Percentiles rank a stretch among this genome's conserved stretches.
These are phyloP conservation scores for Aethionema arabicum DNA, from an alignment of 345 rosid genomes.

Conservation along the genomic window DNA sequence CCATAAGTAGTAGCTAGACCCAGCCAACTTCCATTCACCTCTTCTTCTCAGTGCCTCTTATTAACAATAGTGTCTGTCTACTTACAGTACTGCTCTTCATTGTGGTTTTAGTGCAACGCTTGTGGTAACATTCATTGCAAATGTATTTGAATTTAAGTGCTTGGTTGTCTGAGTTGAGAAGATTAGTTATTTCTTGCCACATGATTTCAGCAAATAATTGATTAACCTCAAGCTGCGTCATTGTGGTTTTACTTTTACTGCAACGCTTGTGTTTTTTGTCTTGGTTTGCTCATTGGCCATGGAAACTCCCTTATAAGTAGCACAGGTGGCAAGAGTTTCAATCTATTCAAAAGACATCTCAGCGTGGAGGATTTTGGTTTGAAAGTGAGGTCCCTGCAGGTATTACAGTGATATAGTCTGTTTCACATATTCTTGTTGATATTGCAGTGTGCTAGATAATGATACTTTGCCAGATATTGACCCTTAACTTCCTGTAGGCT, in stretches of 20 bases:
- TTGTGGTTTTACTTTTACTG: no score
- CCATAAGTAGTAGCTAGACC: conserved; percentile 11
- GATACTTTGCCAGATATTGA: conserved; percentile 2
- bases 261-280: conserved; percentile 95
- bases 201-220: background rate
- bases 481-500: conserved; percentile 60
- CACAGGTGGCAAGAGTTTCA: conserved; percentile 50
- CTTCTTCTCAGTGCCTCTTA: conserved; percentile 19
- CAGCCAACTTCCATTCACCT: conserved; percentile 3
- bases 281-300: conserved; percentile 94
- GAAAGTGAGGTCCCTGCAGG: conserved; percentile 95
- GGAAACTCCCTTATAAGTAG: conserved; percentile 68
- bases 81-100: conserved; percentile 10
- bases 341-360: conserved; percentile 81
- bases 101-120: conserved; percentile 10
- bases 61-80: background rate
- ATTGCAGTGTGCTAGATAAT: conserved; percentile 24
- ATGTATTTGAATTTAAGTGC: conserved; percentile 4
- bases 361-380: conserved; percentile 70
- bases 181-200: conserved; percentile 7
- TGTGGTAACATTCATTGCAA: background rate
- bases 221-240: no score
- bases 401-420: conserved; percentile 30
- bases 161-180: conserved; percentile 20
- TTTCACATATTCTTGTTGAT: conserved; percentile 13